Conservation (phyloP, 495 filamentous ascomycete species). For the Penicillium arizonense region DNA sequence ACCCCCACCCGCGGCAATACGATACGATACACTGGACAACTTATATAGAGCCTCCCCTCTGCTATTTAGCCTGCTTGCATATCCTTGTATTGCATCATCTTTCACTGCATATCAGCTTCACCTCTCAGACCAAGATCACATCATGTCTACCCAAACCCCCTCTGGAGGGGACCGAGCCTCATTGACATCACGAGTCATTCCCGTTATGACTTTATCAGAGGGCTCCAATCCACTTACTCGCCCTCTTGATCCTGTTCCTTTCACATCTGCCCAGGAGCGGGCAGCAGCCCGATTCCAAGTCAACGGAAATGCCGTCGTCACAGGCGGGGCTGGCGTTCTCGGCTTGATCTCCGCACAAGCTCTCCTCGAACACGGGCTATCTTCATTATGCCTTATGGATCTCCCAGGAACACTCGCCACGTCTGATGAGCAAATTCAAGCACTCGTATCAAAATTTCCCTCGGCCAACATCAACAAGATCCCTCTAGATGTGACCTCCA, state of each 20-base stretch:
- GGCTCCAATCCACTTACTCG: constrained; percentile 18
- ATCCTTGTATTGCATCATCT: no score
- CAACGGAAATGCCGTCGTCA: constrained; percentile 63
- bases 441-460: constrained; percentile 53
- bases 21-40: no score
- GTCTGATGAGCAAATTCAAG: constrained; percentile 35
- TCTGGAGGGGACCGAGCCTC: neutral
- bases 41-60: no score
- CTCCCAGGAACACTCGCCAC: constrained; percentile 40
- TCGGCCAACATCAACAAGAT: constrained; percentile 42
- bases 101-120: no score
- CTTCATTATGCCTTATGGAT: constrained; percentile 62
- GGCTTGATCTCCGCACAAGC: constrained; percentile 57
- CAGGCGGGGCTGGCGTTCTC: constrained; percentile 69
- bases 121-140: neutral
- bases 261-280: constrained; percentile 50
- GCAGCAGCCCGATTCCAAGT: constrained; percentile 56
- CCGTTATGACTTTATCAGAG: constrained; percentile 57
- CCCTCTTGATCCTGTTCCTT: constrained; percentile 40
- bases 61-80: no score
- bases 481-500: constrained; percentile 60
- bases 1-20: no score
- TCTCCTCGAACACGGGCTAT: constrained; percentile 69
- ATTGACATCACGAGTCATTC: constrained; percentile 51
- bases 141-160: neutral